A percentile compares a stretch with the other conserved stretches of the same genome.
Evolutionary conservation across 306 rosid genomes (phyloP).

Genomic region (Glycine latifolia): DNA sequence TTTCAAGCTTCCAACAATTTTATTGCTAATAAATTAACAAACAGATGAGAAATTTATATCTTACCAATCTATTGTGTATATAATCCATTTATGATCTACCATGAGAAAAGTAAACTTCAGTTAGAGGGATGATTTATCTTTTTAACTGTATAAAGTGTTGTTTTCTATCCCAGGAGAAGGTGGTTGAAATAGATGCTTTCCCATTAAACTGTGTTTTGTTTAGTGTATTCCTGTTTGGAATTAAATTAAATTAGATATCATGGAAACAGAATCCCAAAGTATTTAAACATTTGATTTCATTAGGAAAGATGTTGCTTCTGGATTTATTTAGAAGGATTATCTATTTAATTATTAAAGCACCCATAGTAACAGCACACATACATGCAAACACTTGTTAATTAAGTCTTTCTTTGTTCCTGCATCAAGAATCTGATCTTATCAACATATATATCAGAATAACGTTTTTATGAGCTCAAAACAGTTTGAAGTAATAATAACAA

Average conservation of each 20-base stretch:
- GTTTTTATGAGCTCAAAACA: conserved; percentile 16
- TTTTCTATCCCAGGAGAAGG: background rate
- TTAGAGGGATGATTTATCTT: conserved; percentile 30
- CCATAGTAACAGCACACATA: background rate
- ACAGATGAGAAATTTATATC: background rate
- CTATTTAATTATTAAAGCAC: conserved; percentile 26
- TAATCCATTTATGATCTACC: background rate
- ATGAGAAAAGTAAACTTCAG: background rate
- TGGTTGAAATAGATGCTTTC: conserved; percentile 2
- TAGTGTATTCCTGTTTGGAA: conserved; percentile 16
- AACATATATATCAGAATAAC: background rate
- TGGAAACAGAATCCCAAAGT: conserved; percentile 17
- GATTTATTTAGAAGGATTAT: conserved; percentile 33
- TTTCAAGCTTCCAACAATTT: conserved; percentile 6
- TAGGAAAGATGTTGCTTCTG: conserved; percentile 4
- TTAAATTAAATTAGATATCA: conserved; percentile 8
- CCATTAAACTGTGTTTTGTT: conserved; percentile 27
- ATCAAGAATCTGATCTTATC: conserved; percentile 1
- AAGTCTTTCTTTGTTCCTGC: background rate
- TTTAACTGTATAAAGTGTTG: background rate
- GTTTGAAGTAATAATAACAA: background rate
- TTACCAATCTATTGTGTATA: background rate
- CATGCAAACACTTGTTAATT: conserved; percentile 3
- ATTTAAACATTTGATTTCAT: conserved; percentile 19
- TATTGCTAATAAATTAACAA: conserved; percentile 13